A percentile compares a stretch with the other conserved stretches of the same genome.
Conservation (phyloP, 805 yeast species). For the Pachysolen tannophilus region DNA sequence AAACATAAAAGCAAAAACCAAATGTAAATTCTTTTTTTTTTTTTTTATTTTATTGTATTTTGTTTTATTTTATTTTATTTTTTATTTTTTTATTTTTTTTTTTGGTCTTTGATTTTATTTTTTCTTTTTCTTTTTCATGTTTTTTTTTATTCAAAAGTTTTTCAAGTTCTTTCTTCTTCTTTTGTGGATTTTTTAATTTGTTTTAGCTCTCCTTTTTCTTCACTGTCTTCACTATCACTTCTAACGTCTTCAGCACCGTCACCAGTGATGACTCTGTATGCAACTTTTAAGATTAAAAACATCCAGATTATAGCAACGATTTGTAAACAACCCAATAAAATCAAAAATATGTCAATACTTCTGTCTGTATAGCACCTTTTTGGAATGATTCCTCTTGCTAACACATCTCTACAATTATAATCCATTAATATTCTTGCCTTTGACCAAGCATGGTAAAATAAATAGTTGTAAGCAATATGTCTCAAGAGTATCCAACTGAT, state of each 20-base stretch:
- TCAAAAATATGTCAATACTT: conserved; percentile 39
- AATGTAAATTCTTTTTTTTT: no score
- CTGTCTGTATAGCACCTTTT: conserved; percentile 44
- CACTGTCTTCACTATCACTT: conserved; percentile 66
- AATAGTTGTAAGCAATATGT: conserved; percentile 66
- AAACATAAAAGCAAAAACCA: no score
- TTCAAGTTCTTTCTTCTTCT: no score
- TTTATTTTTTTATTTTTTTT: no score
- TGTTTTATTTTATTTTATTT: no score
- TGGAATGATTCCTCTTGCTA: conserved; percentile 14
- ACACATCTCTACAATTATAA: conserved; percentile 28
- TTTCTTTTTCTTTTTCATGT: no score
- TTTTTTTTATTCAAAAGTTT: no score
- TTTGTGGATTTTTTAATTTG: no score
- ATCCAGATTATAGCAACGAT: conserved; percentile 65
- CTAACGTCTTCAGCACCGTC: conserved; percentile 79
- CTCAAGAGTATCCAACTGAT: conserved; percentile 62
- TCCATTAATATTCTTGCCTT: conserved; percentile 39
- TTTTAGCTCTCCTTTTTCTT: no score
- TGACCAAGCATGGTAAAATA: conserved; percentile 50
- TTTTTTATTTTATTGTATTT: no score
- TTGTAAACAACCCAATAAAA: conserved; percentile 59
- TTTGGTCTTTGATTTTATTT: no score
- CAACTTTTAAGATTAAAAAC: conserved; percentile 63
- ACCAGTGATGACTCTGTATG: conserved; percentile 62